Evolutionary conservation across 2,329 filamentous ascomycete genomes (phyloP).

Genomic region (Cercospora zeae-maydis): DNA sequence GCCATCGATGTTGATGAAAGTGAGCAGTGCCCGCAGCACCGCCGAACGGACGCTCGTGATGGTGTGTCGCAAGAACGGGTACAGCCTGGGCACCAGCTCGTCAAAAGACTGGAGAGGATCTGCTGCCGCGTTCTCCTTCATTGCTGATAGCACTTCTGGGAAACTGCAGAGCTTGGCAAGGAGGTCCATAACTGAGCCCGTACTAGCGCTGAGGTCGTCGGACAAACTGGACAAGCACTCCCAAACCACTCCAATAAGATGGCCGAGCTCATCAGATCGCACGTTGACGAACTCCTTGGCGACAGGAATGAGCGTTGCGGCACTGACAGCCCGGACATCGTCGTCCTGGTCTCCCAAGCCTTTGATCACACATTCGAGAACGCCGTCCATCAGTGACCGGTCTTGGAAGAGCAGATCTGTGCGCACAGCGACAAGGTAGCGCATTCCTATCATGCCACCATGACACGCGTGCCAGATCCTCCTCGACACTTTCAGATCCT

Average conservation of each 20-base stretch:
- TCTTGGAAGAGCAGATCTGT: conserved; percentile 87
- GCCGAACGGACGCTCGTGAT: conserved; percentile 93
- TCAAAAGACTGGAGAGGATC: conserved; percentile 88
- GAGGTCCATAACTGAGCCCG: conserved; percentile 97
- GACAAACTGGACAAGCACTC: conserved; percentile 94
- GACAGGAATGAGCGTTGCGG: conserved; percentile 94
- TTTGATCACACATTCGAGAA: conserved; percentile 90
- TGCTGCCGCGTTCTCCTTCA: conserved; percentile 82
- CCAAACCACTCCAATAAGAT: conserved; percentile 92
- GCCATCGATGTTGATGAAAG: conserved; percentile 83
- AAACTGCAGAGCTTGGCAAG: conserved; percentile 94
- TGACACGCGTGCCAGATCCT: conserved; percentile 93
- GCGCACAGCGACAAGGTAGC: conserved; percentile 91
- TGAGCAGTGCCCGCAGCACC: conserved; percentile 86
- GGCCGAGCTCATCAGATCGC: conserved; percentile 71
- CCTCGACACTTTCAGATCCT: conserved; percentile 68
- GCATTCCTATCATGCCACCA: conserved; percentile 93
- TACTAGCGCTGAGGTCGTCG: conserved; percentile 94
- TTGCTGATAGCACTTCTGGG: conserved; percentile 83
- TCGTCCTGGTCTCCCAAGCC: conserved; percentile 88
- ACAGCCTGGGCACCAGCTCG: conserved; percentile 85
- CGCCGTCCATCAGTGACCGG: conserved; percentile 82
- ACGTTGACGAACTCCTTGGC: conserved; percentile 90
- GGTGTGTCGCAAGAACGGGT: conserved; percentile 93
- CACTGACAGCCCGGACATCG: conserved; percentile 93